Conservation (phyloP, 2,329 filamentous ascomycete species). For the Diaporthe destruens region DNA sequence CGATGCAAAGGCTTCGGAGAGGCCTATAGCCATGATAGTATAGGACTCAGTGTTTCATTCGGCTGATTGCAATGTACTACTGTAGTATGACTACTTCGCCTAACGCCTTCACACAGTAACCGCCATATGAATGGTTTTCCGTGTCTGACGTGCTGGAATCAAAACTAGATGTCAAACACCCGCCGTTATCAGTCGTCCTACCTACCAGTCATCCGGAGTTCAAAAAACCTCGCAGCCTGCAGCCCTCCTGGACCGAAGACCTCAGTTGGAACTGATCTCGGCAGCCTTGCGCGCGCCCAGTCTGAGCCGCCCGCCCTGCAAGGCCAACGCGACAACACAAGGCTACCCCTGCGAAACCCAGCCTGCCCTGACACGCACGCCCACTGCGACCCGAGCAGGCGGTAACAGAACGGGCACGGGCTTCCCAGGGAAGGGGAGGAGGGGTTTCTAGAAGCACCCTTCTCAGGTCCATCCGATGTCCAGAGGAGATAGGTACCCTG, state of each 20-base stretch:
- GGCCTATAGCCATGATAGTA: too few relatives aligned
- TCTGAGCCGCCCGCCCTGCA: background rate
- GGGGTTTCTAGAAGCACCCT: conserved; percentile 9
- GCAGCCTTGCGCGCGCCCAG: background rate
- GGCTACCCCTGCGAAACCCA: conserved; percentile 18
- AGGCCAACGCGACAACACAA: background rate
- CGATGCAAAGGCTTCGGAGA: too few relatives aligned
- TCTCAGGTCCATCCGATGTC: conserved; percentile 2
- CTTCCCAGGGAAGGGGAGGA: background rate
- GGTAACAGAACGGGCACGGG: conserved; percentile 2
- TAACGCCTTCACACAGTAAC: too few relatives aligned
- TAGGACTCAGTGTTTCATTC: too few relatives aligned
- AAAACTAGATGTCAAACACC: too few relatives aligned
- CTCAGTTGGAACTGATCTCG: too few relatives aligned
- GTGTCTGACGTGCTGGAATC: too few relatives aligned
- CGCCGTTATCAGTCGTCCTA: too few relatives aligned
- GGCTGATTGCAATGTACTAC: too few relatives aligned
- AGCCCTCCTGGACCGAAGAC: too few relatives aligned
- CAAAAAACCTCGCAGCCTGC: background rate
- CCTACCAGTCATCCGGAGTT: background rate
- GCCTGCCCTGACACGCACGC: conserved; percentile 4
- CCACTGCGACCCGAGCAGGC: conserved; percentile 1
- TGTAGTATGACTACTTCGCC: too few relatives aligned
- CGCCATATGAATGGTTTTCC: too few relatives aligned
- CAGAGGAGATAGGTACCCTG: background rate